Evolutionary conservation across 2,329 filamentous ascomycete genomes (phyloP), one percentile per base, ranked within the genome.

Genomic region (Colletotrichum higginsianum): DNA sequence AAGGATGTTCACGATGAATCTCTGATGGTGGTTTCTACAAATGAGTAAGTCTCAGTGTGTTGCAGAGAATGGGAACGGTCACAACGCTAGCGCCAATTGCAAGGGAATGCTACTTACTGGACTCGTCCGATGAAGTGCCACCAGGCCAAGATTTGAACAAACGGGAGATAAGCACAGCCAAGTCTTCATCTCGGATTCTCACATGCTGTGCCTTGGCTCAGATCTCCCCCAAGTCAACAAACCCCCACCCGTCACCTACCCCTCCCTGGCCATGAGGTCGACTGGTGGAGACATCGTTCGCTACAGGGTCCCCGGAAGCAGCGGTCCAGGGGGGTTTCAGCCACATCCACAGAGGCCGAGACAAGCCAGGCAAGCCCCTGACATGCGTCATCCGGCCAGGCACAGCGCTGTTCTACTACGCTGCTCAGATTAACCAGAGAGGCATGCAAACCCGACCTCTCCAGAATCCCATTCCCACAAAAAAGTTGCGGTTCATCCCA

Each of bases 351-450:
- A 23, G 38, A 30, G 49, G 42, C 42, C 60, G 52, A 63, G 44
- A 47, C 55, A 71, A 61, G 40, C 30, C 68, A 53, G 56, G 30
- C 52, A 66, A 47, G 55, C 70, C 70, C 66, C 70, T 71, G 56
- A 66, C 42, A 67, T 72, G 70, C 70, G 70, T 72, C 70, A 72
- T 69, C 66, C 60, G 52, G 69, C 65, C 58, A 55, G 65, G 52
- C 46, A 50, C 26, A 71, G 52, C 40, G 57, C 47, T 61, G 67
- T 55, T 26, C 49, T 47, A 63, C 58, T 13, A 23, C 40, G 16
- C 42, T 35, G 30, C 30, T 35, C 35, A 38, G 35, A 38, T 38
- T 11, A 21, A 61, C 46, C 18, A 38, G 42, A 38, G 21, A 44
- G 11, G 49, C 49, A 46, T 21, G 30, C 44, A 62, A 63, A 63